These are phyloP conservation scores for Neurospora tetrasperma DNA, from an alignment of 495 filamentous ascomycete genomes.

Conservation along the genomic window DNA sequence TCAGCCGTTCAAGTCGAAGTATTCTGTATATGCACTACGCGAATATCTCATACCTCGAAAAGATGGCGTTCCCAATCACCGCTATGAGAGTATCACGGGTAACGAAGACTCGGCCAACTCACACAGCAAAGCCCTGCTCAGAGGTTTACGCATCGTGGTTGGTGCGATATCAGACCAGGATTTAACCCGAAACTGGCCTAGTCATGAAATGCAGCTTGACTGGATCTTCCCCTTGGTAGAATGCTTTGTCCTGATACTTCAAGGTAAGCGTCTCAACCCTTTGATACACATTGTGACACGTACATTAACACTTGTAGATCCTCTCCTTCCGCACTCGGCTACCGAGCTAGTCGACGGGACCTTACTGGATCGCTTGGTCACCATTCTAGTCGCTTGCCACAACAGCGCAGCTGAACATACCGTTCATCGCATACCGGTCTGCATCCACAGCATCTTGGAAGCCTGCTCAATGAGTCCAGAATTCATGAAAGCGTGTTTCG, in stretches of 20 bases:
- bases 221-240: slow-evolving; percentile 33
- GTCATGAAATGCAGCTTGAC: slow-evolving; percentile 28
- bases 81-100: background rate
- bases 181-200: slow-evolving; percentile 29
- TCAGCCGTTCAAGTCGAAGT: slow-evolving; percentile 64
- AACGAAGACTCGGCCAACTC: slow-evolving; percentile 5
- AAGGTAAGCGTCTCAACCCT: slow-evolving; percentile 23
- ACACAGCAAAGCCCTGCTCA: slow-evolving; percentile 22
- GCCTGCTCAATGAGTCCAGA: slow-evolving; percentile 46
- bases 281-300: background rate
- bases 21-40: slow-evolving; percentile 57
- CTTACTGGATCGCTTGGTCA: slow-evolving; percentile 28
- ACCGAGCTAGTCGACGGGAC: slow-evolving; percentile 19
- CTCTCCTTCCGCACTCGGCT: slow-evolving; percentile 11
- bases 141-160: slow-evolving; percentile 36
- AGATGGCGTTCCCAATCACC: background rate
- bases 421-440: slow-evolving; percentile 25
- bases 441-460: slow-evolving; percentile 55
- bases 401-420: background rate
- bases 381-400: slow-evolving; percentile 17
- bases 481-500: slow-evolving; percentile 50
- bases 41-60: slow-evolving; percentile 27
- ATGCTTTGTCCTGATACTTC: slow-evolving; percentile 31
- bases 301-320: slow-evolving; percentile 7
- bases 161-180: slow-evolving; percentile 35